Conservation (phyloP, 2,329 filamentous ascomycete species). For the Ascochyta pisi region DNA sequence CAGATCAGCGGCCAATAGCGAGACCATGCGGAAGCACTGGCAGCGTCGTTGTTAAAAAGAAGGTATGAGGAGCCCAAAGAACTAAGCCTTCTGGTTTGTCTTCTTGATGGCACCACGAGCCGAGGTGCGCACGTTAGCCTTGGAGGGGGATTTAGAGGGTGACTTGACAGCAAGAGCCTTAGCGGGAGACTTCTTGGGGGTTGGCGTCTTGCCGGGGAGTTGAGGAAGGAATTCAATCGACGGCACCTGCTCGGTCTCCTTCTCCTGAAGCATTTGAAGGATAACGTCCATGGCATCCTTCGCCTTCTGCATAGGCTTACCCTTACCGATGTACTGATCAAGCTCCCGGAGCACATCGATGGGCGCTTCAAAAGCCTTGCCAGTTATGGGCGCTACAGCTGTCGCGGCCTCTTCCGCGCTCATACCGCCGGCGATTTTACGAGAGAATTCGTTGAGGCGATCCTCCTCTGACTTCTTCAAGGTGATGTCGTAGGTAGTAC, state of each 20-base stretch:
- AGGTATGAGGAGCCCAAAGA: too few relatives aligned
- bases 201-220: slow-evolving; percentile 23
- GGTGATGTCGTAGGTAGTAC: slow-evolving; percentile 40
- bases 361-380: slow-evolving; percentile 43
- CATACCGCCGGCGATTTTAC: slow-evolving; percentile 29
- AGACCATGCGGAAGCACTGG: not conserved
- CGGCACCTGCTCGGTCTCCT: slow-evolving; percentile 36
- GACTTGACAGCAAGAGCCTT: slow-evolving; percentile 21
- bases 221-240: slow-evolving; percentile 43
- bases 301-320: slow-evolving; percentile 30
- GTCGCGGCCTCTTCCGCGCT: slow-evolving; percentile 17
- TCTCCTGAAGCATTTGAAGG: slow-evolving; percentile 36
- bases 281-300: slow-evolving; percentile 34
- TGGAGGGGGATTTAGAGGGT: slow-evolving; percentile 19
- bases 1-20: not conserved
- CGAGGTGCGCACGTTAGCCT: slow-evolving; percentile 22
- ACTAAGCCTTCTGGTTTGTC: slow-evolving; percentile 21
- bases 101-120: slow-evolving; percentile 38
- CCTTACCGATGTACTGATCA: slow-evolving; percentile 27
- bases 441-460: slow-evolving; percentile 40
- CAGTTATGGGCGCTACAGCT: slow-evolving; percentile 15
- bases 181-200: slow-evolving; percentile 21
- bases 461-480: slow-evolving; percentile 47
- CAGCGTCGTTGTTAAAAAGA: not conserved
- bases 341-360: slow-evolving; percentile 44